A percentile compares a stretch with the other conserved stretches of the same genome.
These are phyloP conservation scores for Parathielavia appendiculata DNA, from an alignment of 495 filamentous ascomycete genomes.

Conservation along the genomic window DNA sequence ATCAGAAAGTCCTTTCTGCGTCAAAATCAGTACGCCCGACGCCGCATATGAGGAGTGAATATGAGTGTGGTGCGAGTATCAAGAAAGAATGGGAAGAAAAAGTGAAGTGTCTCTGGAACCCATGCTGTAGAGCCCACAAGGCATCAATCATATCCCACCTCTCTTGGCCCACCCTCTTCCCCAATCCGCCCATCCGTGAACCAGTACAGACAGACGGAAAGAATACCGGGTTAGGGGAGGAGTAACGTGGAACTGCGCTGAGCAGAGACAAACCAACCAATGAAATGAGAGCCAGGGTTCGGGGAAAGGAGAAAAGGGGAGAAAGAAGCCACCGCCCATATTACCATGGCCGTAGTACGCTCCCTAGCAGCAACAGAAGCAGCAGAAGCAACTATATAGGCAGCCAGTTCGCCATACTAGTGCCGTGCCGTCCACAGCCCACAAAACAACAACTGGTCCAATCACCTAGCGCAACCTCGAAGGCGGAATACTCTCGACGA, in stretches of 20 bases:
- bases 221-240: background rate
- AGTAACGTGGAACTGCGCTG: no score
- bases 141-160: background rate
- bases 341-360: background rate
- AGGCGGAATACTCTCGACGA: constrained; percentile 45
- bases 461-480: background rate
- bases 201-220: background rate
- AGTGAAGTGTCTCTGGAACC: no score
- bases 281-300: no score
- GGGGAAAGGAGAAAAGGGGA: background rate
- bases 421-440: no score
- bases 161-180: background rate
- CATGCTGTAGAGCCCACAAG: no score
- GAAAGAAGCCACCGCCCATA: background rate
- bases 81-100: no score
- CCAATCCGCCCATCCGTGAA: background rate
- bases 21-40: no score
- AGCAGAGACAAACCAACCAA: no score
- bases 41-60: no score
- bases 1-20: no score
- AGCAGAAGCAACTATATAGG: background rate
- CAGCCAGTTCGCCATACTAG: no score
- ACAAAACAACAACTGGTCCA: background rate
- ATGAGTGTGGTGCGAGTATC: no score
- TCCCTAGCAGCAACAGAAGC: background rate